A percentile compares a stretch with the other conserved stretches of the same genome.
phyloP scores from a whole-genome alignment of 2,329 filamentous ascomycete genomes.

The Chaetomium olivaceum region DNA sequence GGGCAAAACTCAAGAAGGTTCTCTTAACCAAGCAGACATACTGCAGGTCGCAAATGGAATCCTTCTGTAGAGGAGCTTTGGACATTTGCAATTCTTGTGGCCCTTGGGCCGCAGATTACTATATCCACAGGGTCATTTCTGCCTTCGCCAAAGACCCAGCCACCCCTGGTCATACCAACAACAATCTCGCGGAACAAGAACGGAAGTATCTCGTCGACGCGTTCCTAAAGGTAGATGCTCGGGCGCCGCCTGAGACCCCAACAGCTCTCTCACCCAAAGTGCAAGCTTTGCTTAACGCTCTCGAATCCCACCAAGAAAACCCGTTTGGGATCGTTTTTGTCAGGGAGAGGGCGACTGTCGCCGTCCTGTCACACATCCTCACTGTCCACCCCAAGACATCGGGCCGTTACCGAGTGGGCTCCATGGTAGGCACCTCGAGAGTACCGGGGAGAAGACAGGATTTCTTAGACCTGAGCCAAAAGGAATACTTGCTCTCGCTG shows the following conservation, averaged over 20 bases:
- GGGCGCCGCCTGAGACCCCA: conserved; percentile 26
- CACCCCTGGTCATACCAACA: conserved; percentile 35
- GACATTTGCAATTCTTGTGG: conserved; percentile 62
- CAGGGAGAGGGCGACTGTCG: conserved; percentile 60
- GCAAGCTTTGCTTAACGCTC: conserved; percentile 51
- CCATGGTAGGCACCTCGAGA: conserved; percentile 57
- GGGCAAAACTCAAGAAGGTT: conserved; percentile 41
- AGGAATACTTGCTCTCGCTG: conserved; percentile 42
- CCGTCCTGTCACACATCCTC: conserved; percentile 60
- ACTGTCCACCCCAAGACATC: conserved; percentile 50
- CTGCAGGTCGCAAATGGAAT: conserved; percentile 56
- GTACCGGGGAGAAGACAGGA: conserved; percentile 41
- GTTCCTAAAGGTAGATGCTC: conserved; percentile 40
- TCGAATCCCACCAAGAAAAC: conserved; percentile 46
- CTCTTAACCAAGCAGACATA: conserved; percentile 52
- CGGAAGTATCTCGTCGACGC: conserved; percentile 56
- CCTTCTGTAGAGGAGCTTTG: conserved; percentile 51
- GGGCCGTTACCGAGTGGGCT: conserved; percentile 52
- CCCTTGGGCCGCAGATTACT: conserved; percentile 67
- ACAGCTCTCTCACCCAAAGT: conserved; percentile 59
- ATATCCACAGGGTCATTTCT: conserved; percentile 54
- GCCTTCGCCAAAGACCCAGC: conserved; percentile 35
- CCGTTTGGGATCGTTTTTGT: conserved; percentile 68
- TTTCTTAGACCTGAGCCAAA: conserved; percentile 39
- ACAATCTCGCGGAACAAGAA: conserved; percentile 51